These are phyloP conservation scores for Ramaria rubella DNA, from an alignment of 768 basidiomycete genomes.

Conservation along the genomic window DNA sequence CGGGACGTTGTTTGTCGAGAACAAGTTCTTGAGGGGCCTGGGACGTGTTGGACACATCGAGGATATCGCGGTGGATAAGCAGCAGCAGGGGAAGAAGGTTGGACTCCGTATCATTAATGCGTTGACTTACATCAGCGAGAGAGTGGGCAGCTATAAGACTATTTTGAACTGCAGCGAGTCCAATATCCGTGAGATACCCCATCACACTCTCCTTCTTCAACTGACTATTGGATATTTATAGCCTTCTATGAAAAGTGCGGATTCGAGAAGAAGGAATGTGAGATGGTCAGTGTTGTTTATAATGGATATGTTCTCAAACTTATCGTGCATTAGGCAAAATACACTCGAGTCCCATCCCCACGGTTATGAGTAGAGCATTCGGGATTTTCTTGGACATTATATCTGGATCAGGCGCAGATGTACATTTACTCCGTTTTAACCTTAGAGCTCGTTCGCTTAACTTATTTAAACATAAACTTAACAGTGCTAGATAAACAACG, in stretches of 20 bases:
- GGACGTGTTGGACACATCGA: slow-evolving; percentile 93
- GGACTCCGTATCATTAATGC: slow-evolving; percentile 84
- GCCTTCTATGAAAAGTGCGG: slow-evolving; percentile 99
- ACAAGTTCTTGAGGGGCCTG: slow-evolving; percentile 86
- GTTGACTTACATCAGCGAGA: slow-evolving; percentile 78
- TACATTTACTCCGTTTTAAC: no score
- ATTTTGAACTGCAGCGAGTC: slow-evolving; percentile 90
- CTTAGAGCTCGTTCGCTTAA: background rate
- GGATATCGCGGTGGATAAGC: slow-evolving; percentile 90
- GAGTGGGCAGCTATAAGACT: slow-evolving; percentile 85
- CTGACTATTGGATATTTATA: slow-evolving; percentile 24
- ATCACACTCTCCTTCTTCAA: background rate
- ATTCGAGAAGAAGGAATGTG: slow-evolving; percentile 80
- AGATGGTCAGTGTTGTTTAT: slow-evolving; percentile 62
- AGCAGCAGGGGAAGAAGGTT: slow-evolving; percentile 86
- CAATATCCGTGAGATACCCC: slow-evolving; percentile 73
- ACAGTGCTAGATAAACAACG: background rate
- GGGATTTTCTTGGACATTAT: no score
- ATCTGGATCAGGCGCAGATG: no score
- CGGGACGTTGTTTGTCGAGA: slow-evolving; percentile 83
- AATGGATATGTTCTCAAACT: no score
- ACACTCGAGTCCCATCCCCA: no score
- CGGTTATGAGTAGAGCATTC: no score
- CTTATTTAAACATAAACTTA: background rate
- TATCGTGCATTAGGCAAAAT: no score